Conservation (phyloP, 768 basidiomycete species). For the Naganishia vaughanmartiniae region DNA sequence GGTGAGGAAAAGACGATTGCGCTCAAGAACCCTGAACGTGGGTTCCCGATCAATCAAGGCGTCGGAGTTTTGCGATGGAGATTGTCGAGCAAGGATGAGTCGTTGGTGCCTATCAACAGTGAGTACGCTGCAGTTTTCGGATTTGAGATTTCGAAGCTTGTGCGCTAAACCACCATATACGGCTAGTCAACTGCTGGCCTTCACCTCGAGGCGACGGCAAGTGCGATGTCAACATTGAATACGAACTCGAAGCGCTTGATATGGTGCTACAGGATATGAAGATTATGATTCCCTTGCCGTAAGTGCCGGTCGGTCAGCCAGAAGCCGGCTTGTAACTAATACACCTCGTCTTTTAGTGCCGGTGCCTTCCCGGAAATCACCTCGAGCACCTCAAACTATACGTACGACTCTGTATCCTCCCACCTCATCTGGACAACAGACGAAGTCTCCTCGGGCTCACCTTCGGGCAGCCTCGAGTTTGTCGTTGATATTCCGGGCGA, state of each 20-base stretch:
- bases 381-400: slow-evolving; percentile 73
- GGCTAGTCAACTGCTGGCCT: slow-evolving; percentile 92
- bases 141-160: not conserved
- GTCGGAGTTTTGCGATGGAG: slow-evolving; percentile 90
- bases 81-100: slow-evolving; percentile 85
- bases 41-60: slow-evolving; percentile 80
- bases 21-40: slow-evolving; percentile 74
- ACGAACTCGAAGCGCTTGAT: slow-evolving; percentile 84
- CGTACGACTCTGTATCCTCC: slow-evolving; percentile 73
- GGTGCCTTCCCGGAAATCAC: slow-evolving; percentile 79
- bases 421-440: slow-evolving; percentile 83
- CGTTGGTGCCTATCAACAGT: slow-evolving; percentile 86
- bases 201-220: slow-evolving; percentile 87
- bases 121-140: slow-evolving; percentile 49
- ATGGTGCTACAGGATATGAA: slow-evolving; percentile 77
- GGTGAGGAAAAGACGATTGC: slow-evolving; percentile 65
- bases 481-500: slow-evolving; percentile 68
- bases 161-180: not conserved
- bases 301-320: slow-evolving; percentile 50
- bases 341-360: slow-evolving; percentile 56
- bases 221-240: slow-evolving; percentile 92
- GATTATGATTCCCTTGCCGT: slow-evolving; percentile 92
- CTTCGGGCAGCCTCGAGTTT: slow-evolving; percentile 87
- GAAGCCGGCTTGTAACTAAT: slow-evolving; percentile 28
- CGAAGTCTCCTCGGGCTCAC: slow-evolving; percentile 59